phyloP scores from a whole-genome alignment of 2,329 filamentous ascomycete genomes.

The Fusarium coicis region DNA sequence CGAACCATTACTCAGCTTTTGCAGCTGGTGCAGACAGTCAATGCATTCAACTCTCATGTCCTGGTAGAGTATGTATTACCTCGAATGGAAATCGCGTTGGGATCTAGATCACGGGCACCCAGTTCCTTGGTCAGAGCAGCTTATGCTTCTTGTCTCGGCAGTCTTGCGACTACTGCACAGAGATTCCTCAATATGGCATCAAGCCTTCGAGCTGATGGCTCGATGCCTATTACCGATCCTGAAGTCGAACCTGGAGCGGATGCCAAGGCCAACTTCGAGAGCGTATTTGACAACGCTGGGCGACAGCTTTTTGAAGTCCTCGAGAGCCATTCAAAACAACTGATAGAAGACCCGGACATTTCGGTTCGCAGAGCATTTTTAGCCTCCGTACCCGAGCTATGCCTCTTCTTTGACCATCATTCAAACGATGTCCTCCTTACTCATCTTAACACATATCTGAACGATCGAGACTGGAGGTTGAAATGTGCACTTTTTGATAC shows the following conservation, averaged over 20 bases:
- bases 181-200: conserved; percentile 92
- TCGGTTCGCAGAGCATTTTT: conserved; percentile 91
- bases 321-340: conserved; percentile 86
- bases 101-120: conserved; percentile 58
- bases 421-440: conserved; percentile 96
- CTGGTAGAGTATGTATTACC: conserved; percentile 76
- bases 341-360: conserved; percentile 87
- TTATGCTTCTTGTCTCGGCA: conserved; percentile 92
- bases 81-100: conserved; percentile 66
- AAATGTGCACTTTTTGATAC: conserved; percentile 98
- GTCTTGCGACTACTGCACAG: conserved; percentile 84
- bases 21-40: conserved; percentile 88
- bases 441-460: conserved; percentile 96
- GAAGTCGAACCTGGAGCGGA: conserved; percentile 79
- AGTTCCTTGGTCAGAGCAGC: conserved; percentile 83
- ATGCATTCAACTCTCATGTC: conserved; percentile 77
- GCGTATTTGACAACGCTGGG: conserved; percentile 88
- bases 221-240: conserved; percentile 79
- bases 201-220: conserved; percentile 84
- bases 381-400: conserved; percentile 89
- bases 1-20: conserved; percentile 89
- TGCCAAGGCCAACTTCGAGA: conserved; percentile 78
- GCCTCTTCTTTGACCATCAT: conserved; percentile 92
- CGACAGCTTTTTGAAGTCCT: conserved; percentile 85
- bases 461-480: conserved; percentile 94